A percentile compares a stretch with the other conserved stretches of the same genome.
Evolutionary conservation across 352 stramenopile genomes (phyloP).

Genomic region (Phytophthora idaei): DNA sequence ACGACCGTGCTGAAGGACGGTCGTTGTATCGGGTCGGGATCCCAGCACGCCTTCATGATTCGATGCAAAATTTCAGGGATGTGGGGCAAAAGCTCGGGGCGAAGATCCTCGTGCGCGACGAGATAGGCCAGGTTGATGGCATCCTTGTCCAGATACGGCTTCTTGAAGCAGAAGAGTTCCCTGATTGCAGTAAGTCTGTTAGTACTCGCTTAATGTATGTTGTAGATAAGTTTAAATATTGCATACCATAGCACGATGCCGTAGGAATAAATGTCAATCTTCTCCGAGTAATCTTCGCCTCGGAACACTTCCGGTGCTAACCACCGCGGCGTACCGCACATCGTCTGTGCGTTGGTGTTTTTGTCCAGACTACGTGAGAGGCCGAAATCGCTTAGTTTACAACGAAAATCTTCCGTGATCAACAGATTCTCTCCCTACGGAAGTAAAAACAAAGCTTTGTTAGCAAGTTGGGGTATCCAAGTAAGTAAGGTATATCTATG

Average conservation of each 20-base stretch:
- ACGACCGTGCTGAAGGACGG: slow-evolving; percentile 67
- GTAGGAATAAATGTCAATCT: slow-evolving; percentile 87
- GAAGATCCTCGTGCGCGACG: slow-evolving; percentile 77
- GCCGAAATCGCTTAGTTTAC: slow-evolving; percentile 81
- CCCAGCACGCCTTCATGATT: slow-evolving; percentile 75
- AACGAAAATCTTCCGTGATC: slow-evolving; percentile 71
- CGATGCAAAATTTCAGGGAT: slow-evolving; percentile 71
- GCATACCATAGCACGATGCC: slow-evolving; percentile 82
- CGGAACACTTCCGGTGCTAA: slow-evolving; percentile 85
- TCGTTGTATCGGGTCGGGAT: slow-evolving; percentile 54
- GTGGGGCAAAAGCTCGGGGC: slow-evolving; percentile 59
- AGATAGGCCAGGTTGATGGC: slow-evolving; percentile 81
- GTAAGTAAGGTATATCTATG: slow-evolving; percentile 8
- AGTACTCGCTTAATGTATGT: background rate
- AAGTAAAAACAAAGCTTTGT: background rate
- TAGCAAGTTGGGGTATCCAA: no score
- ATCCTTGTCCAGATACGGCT: slow-evolving; percentile 80
- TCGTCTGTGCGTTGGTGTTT: slow-evolving; percentile 72
- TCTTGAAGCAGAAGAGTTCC: slow-evolving; percentile 87
- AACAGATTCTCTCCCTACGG: slow-evolving; percentile 70
- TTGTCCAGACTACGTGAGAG: slow-evolving; percentile 71
- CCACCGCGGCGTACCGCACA: slow-evolving; percentile 80
- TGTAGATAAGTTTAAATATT: background rate
- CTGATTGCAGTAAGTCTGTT: slow-evolving; percentile 26
- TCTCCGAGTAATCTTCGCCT: slow-evolving; percentile 84